Evolutionary conservation across 352 stramenopile species (phyloP).

Genomic region (Blastocystis sp.): DNA sequence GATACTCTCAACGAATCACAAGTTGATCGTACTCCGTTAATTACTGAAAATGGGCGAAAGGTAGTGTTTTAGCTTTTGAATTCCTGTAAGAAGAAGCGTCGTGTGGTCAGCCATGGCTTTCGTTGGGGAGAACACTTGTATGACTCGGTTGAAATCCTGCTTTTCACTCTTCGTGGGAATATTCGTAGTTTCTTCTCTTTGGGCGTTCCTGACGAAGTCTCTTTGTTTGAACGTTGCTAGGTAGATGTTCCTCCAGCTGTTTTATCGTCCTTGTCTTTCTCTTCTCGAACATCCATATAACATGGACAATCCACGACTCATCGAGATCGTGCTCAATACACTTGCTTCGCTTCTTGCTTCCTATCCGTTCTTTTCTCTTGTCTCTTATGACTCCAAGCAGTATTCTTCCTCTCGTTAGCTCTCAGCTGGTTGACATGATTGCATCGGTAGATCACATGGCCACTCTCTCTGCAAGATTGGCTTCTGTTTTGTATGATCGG

Average conservation of each 20-base stretch:
- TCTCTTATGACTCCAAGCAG: background rate
- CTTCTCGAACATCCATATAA: background rate
- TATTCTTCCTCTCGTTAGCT: background rate
- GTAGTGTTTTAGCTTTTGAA: background rate
- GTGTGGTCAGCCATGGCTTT: background rate
- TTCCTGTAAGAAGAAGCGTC: conserved; percentile 11
- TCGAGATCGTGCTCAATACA: conserved; percentile 2
- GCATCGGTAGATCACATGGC: background rate
- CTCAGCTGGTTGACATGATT: background rate
- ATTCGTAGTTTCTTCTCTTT: conserved; percentile 16
- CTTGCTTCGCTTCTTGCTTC: conserved; percentile 26
- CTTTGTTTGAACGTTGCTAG: background rate
- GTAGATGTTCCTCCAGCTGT: conserved; percentile 49
- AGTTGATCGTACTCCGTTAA: background rate
- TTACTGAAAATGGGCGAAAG: background rate
- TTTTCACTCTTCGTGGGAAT: conserved; percentile 41
- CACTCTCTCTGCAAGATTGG: background rate
- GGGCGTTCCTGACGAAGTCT: conserved; percentile 33
- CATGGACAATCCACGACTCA: background rate
- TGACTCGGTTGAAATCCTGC: conserved; percentile 12
- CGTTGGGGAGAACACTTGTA: conserved; percentile 31
- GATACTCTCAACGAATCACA: background rate
- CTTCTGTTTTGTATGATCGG: background rate
- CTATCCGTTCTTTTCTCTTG: background rate
- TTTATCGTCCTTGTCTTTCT: background rate